phyloP scores from a whole-genome alignment of 2,329 filamentous ascomycete genomes.

The Botryotinia convoluta region DNA sequence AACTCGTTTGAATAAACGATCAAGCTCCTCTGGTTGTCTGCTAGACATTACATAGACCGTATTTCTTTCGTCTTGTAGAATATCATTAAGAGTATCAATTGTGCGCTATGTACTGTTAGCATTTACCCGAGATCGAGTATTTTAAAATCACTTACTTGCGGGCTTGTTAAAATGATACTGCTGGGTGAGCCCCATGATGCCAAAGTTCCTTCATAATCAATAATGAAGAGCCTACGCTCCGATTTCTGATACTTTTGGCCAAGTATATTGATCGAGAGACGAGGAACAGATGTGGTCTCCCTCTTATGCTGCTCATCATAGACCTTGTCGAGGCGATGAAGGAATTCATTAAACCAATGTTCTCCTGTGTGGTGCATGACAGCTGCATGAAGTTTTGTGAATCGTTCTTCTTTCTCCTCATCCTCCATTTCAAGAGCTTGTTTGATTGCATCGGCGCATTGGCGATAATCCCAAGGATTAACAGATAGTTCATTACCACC shows the following conservation, averaged over 20 bases:
- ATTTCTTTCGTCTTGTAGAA: constrained; percentile 77
- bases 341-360: constrained; percentile 80
- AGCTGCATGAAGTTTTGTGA: constrained; percentile 68
- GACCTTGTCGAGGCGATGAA: constrained; percentile 66
- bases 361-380: constrained; percentile 80
- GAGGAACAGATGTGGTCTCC: constrained; percentile 81
- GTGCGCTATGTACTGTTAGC: constrained; percentile 56
- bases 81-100: constrained; percentile 75
- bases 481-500: constrained; percentile 76
- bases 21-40: constrained; percentile 81
- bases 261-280: constrained; percentile 68
- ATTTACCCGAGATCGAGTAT: background rate
- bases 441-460: constrained; percentile 83
- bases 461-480: constrained; percentile 93
- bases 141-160: constrained; percentile 48
- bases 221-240: constrained; percentile 73
- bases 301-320: constrained; percentile 83
- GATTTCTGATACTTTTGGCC: constrained; percentile 64
- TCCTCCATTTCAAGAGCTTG: constrained; percentile 76
- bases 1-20: constrained; percentile 79
- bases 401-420: constrained; percentile 71
- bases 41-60: constrained; percentile 93
- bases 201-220: constrained; percentile 92
- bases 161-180: constrained; percentile 81
- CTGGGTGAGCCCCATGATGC: constrained; percentile 82